phyloP scores from a whole-genome alignment of 164 flowering plant species.

The Umbellularia californica region DNA sequence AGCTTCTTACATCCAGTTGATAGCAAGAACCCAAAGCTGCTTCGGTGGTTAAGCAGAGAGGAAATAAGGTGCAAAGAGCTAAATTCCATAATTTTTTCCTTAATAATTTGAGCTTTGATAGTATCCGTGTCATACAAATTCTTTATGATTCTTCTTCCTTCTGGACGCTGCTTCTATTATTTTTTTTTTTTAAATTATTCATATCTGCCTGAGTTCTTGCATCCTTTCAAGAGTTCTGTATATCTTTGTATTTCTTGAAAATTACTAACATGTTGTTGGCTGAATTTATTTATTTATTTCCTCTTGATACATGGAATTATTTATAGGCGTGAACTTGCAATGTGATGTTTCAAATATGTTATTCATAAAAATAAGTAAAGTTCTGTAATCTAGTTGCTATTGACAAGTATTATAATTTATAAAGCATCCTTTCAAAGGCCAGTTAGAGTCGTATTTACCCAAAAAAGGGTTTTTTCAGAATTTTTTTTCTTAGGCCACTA shows the following conservation, averaged over 20 bases:
- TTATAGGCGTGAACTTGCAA: background rate
- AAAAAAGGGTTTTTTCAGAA: background rate
- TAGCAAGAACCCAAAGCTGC: constrained; percentile 68
- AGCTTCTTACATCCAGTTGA: constrained; percentile 97
- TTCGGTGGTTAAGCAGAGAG: constrained; percentile 86
- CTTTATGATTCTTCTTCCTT: background rate
- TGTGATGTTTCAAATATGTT: too few relatives aligned
- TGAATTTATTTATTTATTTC: too few relatives aligned
- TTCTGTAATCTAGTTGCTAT: background rate
- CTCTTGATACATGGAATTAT: background rate
- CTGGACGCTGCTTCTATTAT: background rate
- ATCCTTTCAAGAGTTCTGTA: background rate
- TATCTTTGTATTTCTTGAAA: background rate
- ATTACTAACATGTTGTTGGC: background rate
- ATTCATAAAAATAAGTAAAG: background rate
- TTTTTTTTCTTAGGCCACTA: background rate
- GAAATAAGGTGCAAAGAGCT: constrained; percentile 63
- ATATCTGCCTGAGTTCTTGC: background rate
- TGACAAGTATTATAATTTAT: background rate
- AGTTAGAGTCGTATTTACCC: too few relatives aligned
- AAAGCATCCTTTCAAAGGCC: background rate
- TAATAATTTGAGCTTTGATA: background rate
- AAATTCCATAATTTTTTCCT: background rate
- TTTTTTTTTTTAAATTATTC: too few relatives aligned
- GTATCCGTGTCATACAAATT: background rate